phyloP scores from a whole-genome alignment of 2,329 filamentous ascomycete genomes.

The Drechslerella dactyloides region DNA sequence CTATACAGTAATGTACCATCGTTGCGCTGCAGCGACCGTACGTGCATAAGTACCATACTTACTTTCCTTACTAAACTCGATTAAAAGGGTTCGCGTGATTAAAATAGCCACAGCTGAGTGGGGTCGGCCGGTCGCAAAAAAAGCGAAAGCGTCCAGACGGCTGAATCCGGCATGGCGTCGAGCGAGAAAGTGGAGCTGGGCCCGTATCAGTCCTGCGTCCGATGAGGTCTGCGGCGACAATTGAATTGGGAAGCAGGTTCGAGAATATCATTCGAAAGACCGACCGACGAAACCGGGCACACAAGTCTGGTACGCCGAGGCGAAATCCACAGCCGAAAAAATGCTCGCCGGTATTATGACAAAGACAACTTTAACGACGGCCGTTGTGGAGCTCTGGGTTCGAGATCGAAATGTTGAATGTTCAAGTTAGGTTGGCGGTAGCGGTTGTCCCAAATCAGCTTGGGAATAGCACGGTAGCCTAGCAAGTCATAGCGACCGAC shows the following conservation, averaged over 20 bases:
- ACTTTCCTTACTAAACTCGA: too few relatives aligned
- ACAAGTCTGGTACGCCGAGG: not conserved
- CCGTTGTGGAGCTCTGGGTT: not conserved
- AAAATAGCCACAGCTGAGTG: constrained; percentile 1
- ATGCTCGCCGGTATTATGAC: not conserved
- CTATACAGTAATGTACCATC: too few relatives aligned
- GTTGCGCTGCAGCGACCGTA: too few relatives aligned
- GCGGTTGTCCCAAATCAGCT: too few relatives aligned
- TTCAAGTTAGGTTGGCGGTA: not conserved
- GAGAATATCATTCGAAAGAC: constrained; percentile 23
- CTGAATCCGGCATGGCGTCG: constrained; percentile 25
- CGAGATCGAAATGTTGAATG: not conserved
- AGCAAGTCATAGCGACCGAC: not conserved
- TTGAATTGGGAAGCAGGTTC: constrained; percentile 33
- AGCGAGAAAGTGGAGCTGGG: not conserved
- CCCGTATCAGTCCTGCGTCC: constrained; percentile 5
- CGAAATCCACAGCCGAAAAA: not conserved
- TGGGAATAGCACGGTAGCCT: not conserved
- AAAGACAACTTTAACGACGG: too few relatives aligned
- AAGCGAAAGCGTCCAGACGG: not conserved
- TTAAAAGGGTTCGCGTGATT: constrained; percentile 5
- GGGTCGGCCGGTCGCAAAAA: not conserved
- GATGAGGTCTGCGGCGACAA: constrained; percentile 36
- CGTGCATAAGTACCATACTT: too few relatives aligned
- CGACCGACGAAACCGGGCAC: too few relatives aligned